A percentile compares a stretch with the other conserved stretches of the same genome.
Evolutionary conservation across 192 early-diverging fungal genomes (phyloP).

Genomic region (Coemansia sp.): DNA sequence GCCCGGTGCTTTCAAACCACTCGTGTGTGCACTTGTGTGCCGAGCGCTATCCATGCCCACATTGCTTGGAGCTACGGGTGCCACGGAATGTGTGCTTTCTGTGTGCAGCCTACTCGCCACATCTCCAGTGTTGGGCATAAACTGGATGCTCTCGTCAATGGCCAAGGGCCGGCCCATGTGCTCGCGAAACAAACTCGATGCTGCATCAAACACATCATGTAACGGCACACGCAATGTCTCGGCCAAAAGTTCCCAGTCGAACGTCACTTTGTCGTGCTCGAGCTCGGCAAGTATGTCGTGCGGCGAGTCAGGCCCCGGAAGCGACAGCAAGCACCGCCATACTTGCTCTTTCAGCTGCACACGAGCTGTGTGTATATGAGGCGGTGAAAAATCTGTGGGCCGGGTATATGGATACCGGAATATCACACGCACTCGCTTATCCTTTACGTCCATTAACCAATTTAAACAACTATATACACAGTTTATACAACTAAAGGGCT

Average conservation of each 20-base stretch:
- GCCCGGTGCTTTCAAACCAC: not conserved
- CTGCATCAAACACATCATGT: slow-evolving; percentile 34
- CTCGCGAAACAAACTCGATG: slow-evolving; percentile 27
- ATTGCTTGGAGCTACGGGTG: no score
- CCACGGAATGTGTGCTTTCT: no score
- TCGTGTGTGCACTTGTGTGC: no score
- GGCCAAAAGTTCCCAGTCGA: slow-evolving; percentile 53
- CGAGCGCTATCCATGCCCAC: no score
- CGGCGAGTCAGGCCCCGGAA: slow-evolving; percentile 33
- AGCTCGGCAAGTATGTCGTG: slow-evolving; percentile 46
- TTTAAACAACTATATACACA: not conserved
- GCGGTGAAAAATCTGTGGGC: slow-evolving; percentile 18
- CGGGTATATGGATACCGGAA: slow-evolving; percentile 42
- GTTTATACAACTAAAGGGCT: not conserved
- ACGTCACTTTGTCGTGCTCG: slow-evolving; percentile 52
- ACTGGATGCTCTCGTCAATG: slow-evolving; percentile 24
- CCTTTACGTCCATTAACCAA: slow-evolving; percentile 3
- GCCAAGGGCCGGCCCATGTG: slow-evolving; percentile 37
- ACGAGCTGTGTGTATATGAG: not conserved
- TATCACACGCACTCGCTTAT: slow-evolving; percentile 36
- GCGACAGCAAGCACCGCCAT: slow-evolving; percentile 38
- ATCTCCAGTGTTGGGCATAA: not conserved
- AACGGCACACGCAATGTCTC: slow-evolving; percentile 25
- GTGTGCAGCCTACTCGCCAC: no score
- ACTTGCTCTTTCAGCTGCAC: slow-evolving; percentile 32